Base-by-base conservation (phyloP, 768 basidiomycete genomes). In the Termitomyces sp. region DNA sequence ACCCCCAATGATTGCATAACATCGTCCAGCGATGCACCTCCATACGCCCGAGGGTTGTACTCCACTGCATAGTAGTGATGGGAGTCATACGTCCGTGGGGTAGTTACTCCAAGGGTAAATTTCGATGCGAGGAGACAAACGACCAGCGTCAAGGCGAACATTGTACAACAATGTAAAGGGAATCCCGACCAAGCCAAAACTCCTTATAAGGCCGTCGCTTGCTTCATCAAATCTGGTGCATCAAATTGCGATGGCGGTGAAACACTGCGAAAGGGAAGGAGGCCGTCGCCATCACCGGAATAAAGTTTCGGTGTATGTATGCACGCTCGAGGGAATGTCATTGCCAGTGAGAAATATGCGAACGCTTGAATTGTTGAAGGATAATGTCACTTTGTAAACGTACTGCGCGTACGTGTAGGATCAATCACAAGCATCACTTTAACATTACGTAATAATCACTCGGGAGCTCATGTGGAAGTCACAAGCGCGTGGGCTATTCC, bases 41-140 rank as follows among this genome's bases (percentile, higher is more conserved):
- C 59, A 43, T 65, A 55, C 46, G 59, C 37, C 6, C 67, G 64
- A 46, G 89, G 82, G 63, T 79, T 71, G 65, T 90, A 84, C 63
- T 87, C 85, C 29, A 92, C 65, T 53, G 87, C 82, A 76, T 95
- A 98, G 76, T 99, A 98, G 64, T 87, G 78, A 71, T 90, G 85
- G 14, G 81, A 79, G 58, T 76, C 67, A 63, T 92, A 87, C 41
- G 72, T 74, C 27, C 80, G 80, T 61, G 76, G 70, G n/a, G 80
- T 81, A 26, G 67, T 59, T 22, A 74, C 68, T 41, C 75, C 74
- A 55, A 67, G 59, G 44, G 65, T 61, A 31, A 69, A 56, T 32
- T 64, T 65, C 32, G 65, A 66, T 56, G 68, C 68, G 24, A 76
- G 66, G 32, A 76, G 64, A 51, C 64, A 56, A 39, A 73, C 63